Base-by-base conservation (phyloP, 1,284 basidiomycete species). In the Ceratorhiza oryzae-sativae region DNA sequence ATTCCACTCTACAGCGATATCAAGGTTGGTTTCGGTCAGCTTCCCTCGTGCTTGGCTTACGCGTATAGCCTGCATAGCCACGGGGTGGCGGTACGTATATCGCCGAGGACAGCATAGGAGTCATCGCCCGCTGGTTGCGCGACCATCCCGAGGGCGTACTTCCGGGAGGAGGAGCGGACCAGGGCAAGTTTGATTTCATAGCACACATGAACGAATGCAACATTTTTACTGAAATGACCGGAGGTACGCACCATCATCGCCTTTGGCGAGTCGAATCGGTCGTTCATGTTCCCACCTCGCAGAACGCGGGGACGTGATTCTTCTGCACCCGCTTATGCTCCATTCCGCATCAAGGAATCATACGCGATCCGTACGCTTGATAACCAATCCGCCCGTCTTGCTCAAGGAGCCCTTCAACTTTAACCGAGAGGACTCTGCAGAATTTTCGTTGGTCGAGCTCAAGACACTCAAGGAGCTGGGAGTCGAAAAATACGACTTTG, bases 291-390 rank as follows among this genome's bases (percentile, higher is more conserved):
- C 13, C 5, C 5, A 13, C 5, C 6, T 13, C 42, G 42, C n/a
- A 73, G 67, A 73, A 30, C 56, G 45, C 77, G 87, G 87, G 25
- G 87, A 88, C 76, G 87, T 88, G 30, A 83, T 88, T 20, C 81
- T 89, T 34, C 80, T 88, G 79, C 87, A 88, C 78, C 87, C 87
- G 0, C 79, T 89, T 72, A 88, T 88, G 86, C 79, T 87, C 71
- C 87, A 88, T 76, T 85, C 86, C 10, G 87, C 87, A n/a, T 85
- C 85, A 48, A 86, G 84, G 79, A 89, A 89, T 77, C 81, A 84
- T 73, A 78, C 84, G 41, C 84, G 87, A 23, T 77, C 82, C 18
- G 85, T 84, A 46, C 81, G 87, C 65, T 80, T 88, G 71, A 88
- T 88, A 76, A 87, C 86, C 48, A 88, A 88, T 76, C 87, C 87